phyloP scores from a whole-genome alignment of 441 rosid species.

The Eruca vesicaria region DNA sequence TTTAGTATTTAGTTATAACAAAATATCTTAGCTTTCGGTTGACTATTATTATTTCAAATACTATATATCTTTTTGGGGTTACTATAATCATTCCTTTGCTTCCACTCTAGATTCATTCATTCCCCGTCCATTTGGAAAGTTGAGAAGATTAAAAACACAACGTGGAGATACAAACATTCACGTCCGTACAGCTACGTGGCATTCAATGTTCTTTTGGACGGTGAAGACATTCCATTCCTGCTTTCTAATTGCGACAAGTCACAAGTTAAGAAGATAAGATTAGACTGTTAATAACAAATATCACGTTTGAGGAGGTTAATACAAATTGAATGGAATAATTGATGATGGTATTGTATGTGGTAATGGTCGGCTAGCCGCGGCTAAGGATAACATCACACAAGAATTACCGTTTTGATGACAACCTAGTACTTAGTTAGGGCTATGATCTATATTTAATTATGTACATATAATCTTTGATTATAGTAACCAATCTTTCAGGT shows the following conservation, averaged over 20 bases:
- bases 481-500: conserved; percentile 7
- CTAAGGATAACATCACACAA: conserved; percentile 25
- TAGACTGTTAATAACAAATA: background rate
- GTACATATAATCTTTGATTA: background rate
- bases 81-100: conserved; percentile 17
- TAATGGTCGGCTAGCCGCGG: conserved; percentile 36
- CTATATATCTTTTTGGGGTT: conserved; percentile 27
- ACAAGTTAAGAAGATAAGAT: conserved; percentile 9
- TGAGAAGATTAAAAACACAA: conserved; percentile 12
- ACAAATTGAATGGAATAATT: background rate
- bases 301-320: background rate
- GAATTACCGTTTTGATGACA: conserved; percentile 15
- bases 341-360: background rate
- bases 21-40: conserved; percentile 5
- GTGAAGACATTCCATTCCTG: conserved; percentile 23
- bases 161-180: conserved; percentile 17
- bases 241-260: conserved; percentile 2
- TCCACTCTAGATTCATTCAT: conserved; percentile 23
- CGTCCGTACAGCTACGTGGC: conserved; percentile 37
- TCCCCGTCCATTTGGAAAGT: background rate
- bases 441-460: background rate
- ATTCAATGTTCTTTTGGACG: conserved; percentile 29
- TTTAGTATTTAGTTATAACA: background rate
- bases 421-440: conserved; percentile 7
- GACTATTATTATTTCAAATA: conserved; percentile 7